These are phyloP conservation scores for Xanthoconium stramineum DNA, from an alignment of 768 basidiomycete genomes.

Conservation along the genomic window DNA sequence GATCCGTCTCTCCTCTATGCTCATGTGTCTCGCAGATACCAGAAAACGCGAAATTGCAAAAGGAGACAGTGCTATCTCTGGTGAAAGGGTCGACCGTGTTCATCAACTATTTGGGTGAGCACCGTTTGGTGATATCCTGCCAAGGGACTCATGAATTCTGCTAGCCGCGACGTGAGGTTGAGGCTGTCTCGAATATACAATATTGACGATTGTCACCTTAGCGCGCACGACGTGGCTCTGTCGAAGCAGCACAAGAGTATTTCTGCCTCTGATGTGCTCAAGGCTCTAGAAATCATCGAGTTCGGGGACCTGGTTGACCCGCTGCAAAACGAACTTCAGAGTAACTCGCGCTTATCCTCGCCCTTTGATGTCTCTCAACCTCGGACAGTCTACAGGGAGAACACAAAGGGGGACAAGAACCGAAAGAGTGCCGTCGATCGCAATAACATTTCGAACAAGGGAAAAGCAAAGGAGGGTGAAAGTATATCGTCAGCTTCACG, in stretches of 20 bases:
- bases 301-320: conserved; percentile 66
- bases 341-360: conserved; percentile 33
- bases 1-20: neutral
- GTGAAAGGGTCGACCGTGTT: conserved; percentile 92
- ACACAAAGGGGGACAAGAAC: conserved; percentile 58
- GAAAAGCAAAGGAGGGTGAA: conserved; percentile 32
- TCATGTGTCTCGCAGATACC: conserved; percentile 57
- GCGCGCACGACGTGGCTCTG: conserved; percentile 86
- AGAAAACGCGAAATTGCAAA: conserved; percentile 82
- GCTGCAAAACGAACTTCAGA: conserved; percentile 61
- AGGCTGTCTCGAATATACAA: neutral
- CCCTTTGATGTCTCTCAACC: neutral
- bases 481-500: conserved; percentile 29
- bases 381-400: conserved; percentile 59
- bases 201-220: conserved; percentile 29
- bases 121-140: neutral
- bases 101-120: conserved; percentile 86
- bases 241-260: conserved; percentile 86
- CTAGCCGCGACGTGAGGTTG: conserved; percentile 45
- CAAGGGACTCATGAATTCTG: neutral
- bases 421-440: conserved; percentile 27
- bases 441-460: conserved; percentile 26
- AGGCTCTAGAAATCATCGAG: conserved; percentile 76
- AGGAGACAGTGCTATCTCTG: conserved; percentile 82
- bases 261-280: conserved; percentile 85